These are phyloP conservation scores for Plasmodium relictum DNA, from an alignment of 169 alveolate species.

Conservation along the genomic window DNA sequence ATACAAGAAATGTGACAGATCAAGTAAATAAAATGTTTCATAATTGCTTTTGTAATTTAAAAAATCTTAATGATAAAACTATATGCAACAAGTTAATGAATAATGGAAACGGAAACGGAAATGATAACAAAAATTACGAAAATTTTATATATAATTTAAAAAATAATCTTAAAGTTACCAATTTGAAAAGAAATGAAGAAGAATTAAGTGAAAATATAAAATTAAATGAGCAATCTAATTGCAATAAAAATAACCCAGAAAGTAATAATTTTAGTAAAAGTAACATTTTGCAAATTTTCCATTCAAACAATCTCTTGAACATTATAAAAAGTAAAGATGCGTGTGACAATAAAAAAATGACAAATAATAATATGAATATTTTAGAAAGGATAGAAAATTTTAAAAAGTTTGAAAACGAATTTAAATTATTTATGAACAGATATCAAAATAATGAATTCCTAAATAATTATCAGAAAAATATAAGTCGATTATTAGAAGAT, in stretches of 20 bases:
- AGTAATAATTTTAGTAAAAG: not conserved
- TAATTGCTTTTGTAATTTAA: constrained; percentile 24
- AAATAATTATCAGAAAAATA: not conserved
- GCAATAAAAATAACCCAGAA: not conserved
- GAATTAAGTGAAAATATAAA: not conserved
- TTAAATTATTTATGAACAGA: constrained; percentile 18
- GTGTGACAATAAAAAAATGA: constrained; percentile 1
- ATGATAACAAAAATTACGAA: not conserved
- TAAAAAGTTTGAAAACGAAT: constrained; percentile 13
- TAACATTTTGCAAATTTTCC: not conserved
- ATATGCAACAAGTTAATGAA: not conserved
- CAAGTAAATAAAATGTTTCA: constrained; percentile 43
- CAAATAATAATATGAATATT: not conserved
- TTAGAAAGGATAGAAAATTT: not conserved
- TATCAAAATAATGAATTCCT: constrained; percentile 30
- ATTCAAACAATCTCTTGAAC: constrained; percentile 12
- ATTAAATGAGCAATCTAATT: not conserved
- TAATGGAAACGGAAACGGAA: constrained; percentile 8
- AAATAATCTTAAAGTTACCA: not conserved
- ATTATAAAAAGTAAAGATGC: not conserved
- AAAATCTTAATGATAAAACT: constrained; percentile 11
- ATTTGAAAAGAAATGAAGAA: not conserved
- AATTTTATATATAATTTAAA: not conserved
- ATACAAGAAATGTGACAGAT: constrained; percentile 15
- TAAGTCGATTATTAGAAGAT: constrained; percentile 17